Conservation (phyloP, 1,284 basidiomycete species). For the Trametes sp. region DNA sequence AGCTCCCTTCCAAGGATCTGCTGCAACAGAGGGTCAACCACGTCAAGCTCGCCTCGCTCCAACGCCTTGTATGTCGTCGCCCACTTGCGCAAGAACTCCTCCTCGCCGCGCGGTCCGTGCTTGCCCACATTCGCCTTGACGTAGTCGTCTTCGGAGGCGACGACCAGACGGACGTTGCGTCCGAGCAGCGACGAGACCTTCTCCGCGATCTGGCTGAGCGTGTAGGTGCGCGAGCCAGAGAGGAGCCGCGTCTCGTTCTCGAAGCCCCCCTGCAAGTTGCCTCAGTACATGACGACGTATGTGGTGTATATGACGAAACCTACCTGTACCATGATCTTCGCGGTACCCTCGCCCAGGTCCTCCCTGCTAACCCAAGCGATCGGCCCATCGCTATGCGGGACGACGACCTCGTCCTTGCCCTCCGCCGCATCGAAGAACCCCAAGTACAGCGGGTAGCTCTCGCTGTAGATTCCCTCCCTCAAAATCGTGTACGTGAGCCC, state of each 20-base stretch:
- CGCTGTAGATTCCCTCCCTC: slow-evolving; percentile 49
- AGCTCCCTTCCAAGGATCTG: slow-evolving; percentile 38
- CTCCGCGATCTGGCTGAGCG: slow-evolving; percentile 37
- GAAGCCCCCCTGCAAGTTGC: slow-evolving; percentile 37
- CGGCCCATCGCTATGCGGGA: slow-evolving; percentile 41
- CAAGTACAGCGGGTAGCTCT: slow-evolving; percentile 47
- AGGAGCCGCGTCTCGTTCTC: slow-evolving; percentile 41
- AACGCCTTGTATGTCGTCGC: slow-evolving; percentile 42
- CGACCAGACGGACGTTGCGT: slow-evolving; percentile 33
- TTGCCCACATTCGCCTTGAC: slow-evolving; percentile 33
- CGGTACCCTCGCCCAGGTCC: slow-evolving; percentile 45
- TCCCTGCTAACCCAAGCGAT: slow-evolving; percentile 44
- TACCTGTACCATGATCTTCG: slow-evolving; percentile 40
- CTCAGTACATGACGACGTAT: not conserved
- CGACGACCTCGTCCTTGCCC: slow-evolving; percentile 34
- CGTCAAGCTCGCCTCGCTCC: slow-evolving; percentile 38
- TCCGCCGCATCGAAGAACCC: slow-evolving; percentile 39
- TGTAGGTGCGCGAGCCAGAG: slow-evolving; percentile 38
- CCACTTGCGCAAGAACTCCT: slow-evolving; percentile 41
- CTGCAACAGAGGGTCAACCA: slow-evolving; percentile 40
- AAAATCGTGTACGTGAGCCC: slow-evolving; percentile 48
- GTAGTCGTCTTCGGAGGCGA: slow-evolving; percentile 41
- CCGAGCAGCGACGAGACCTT: slow-evolving; percentile 33
- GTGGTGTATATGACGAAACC: no score
- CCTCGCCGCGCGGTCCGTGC: slow-evolving; percentile 31